Evolutionary conservation across 371 early-diverging fungal genomes (phyloP), one percentile per base, ranked within the genome.

Genomic region (Actinomucor elegans): DNA sequence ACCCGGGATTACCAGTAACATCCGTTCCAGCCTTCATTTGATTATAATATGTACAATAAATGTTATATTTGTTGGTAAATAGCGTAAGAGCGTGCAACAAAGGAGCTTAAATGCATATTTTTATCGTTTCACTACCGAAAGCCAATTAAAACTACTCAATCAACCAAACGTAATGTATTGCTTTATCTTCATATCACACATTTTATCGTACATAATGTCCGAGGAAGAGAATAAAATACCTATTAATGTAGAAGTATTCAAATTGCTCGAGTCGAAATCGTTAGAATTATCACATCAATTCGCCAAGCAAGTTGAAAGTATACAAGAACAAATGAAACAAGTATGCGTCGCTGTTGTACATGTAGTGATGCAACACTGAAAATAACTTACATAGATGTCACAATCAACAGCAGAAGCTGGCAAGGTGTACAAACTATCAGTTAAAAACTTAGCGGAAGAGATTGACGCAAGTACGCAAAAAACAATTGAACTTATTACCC

Each of bases 401-500:
- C 33, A 29, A 2, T 60, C 60, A 5, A 66, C 66, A n/a, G 36
- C 36, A 2, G 66, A 60, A 20, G 43, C 53, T 18, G 51, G 45
- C n/a, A 26, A 38, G 32, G 47, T 42, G 5, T 60, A 66, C 18
- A 49, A 28, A 8, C 20, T 41, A 26, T 40, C 57, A 0, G 46
- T 53, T 2, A 43, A 53, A 8, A 55, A 56, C 9, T 15, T 60
- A 14, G 21, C 42, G 3, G 21, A 53, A 5, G 66, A 60, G 12
- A 45, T 66, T 18, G 54, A 66, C 5, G 24, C 36, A 5, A 60
- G 61, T 31, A 60, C 52, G 2, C 43, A 48, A 32, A 57, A 50
- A 32, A 48, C 60, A 3, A 38, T 60, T 14, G 53, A 56, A 14
- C 7, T 66, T 5, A 66, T 66, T 21, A 59, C 66, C 4, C 57